phyloP scores from a whole-genome alignment of 306 rosid species.

The Citrullus mucosospermus region DNA sequence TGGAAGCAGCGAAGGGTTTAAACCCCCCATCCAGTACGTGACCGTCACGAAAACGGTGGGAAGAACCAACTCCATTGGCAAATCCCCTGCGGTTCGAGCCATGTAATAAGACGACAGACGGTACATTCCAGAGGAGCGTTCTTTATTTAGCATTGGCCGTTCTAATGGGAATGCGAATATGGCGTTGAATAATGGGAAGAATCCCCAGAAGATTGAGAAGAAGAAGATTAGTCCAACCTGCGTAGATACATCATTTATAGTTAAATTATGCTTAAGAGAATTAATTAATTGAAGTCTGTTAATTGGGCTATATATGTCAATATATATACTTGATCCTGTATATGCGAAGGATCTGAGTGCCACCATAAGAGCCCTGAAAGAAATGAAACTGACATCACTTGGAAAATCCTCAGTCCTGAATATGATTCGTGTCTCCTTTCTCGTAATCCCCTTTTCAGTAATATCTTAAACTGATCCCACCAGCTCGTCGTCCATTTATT shows the following conservation, averaged over 20 bases:
- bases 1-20: background rate
- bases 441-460: slow-evolving; percentile 62
- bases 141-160: background rate
- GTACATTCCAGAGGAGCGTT: background rate
- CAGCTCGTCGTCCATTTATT: slow-evolving; percentile 65
- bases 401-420: slow-evolving; percentile 75
- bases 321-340: slow-evolving; percentile 40
- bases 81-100: background rate
- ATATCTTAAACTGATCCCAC: slow-evolving; percentile 71
- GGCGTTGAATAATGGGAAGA: slow-evolving; percentile 83
- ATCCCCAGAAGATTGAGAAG: slow-evolving; percentile 88
- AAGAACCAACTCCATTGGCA: background rate
- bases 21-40: background rate
- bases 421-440: slow-evolving; percentile 87
- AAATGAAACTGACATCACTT: slow-evolving; percentile 73
- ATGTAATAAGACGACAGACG: background rate
- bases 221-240: slow-evolving; percentile 87
- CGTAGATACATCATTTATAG: too few species aligned
- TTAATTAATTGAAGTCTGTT: background rate
- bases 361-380: slow-evolving; percentile 88
- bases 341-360: slow-evolving; percentile 56
- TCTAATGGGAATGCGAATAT: slow-evolving; percentile 79
- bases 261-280: too few species aligned
- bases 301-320: slow-evolving; percentile 23
- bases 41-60: background rate